A percentile compares a stretch with the other conserved stretches of the same genome.
phyloP scores from a whole-genome alignment of 176 grass and related monocot genomes.

The Olyra latifolia region DNA sequence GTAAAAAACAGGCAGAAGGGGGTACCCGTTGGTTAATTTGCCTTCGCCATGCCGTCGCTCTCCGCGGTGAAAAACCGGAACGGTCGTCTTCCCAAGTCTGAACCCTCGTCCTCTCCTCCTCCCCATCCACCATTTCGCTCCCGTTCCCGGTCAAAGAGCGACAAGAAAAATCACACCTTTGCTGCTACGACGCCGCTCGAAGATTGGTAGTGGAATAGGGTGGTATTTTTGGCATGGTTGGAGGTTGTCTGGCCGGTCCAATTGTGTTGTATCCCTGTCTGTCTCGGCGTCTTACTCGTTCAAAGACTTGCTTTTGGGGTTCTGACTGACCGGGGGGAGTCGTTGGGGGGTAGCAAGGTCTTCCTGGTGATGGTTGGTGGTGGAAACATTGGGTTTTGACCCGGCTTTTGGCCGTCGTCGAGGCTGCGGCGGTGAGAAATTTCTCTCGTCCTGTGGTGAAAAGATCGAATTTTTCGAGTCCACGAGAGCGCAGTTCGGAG shows the following conservation, averaged over 20 bases:
- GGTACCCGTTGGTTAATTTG: too few relatives aligned
- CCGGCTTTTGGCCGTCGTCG: neutral
- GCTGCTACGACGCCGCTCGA: neutral
- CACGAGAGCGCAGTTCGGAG: neutral
- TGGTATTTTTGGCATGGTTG: neutral
- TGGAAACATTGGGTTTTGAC: conserved; percentile 31
- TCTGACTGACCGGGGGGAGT: conserved; percentile 18
- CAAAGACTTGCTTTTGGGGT: neutral
- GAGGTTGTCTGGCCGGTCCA: neutral
- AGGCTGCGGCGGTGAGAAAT: neutral
- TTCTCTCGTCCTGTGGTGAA: neutral
- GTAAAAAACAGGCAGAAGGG: neutral
- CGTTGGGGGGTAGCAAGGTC: conserved; percentile 10
- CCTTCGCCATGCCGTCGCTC: neutral
- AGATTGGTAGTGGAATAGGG: neutral
- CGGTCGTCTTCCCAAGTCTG: neutral
- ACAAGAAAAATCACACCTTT: conserved; percentile 1
- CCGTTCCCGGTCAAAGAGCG: neutral
- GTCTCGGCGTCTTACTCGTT: neutral
- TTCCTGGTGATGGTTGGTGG: conserved; percentile 15
- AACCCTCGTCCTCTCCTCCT: neutral
- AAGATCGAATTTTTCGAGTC: neutral
- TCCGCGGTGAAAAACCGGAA: neutral
- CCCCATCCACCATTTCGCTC: neutral
- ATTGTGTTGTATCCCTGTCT: neutral